Evolutionary conservation across 1,284 basidiomycete species (phyloP), one percentile per base, ranked within the genome.

Genomic region (Erythrobasidium hasegawianum): DNA sequence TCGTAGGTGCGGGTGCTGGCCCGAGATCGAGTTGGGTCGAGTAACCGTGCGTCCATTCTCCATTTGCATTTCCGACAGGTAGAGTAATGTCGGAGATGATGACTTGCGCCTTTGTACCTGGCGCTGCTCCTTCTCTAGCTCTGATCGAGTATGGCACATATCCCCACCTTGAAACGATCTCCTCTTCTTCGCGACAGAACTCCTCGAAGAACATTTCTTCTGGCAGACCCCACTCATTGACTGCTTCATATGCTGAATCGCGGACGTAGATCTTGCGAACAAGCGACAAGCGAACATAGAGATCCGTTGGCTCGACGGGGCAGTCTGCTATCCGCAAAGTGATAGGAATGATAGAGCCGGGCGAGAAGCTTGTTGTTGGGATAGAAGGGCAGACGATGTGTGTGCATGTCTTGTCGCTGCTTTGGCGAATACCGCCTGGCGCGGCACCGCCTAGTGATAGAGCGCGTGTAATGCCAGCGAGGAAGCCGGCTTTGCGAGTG

Each of bases 121-220:
- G 73, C 52, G 74, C 70, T 40, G 73, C 72, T 16, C 74, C 71
- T 1, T 74, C 71, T n/a, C 61, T 50, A 22, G 70, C 50, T 33
- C 73, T 71, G 47, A 67, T 66, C 9, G 75, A 71, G 58, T 75
- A 71, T 33, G 77, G 74, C 50, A 78, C 71, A 70, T 75, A 77
- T 7, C 77, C 78, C 72, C 73, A 78, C n/a, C 77, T 70, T 11
- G 75, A 74, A 41, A 75, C 67, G 43, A 80, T 72, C 69, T 79
- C 78, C 59, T 77, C 75, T 69, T 80, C 79, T 55, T 75, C 74
- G 41, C 68, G 70, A 68, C 72, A 72, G 69, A 71, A 74, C 2
- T 71, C 71, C 45, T 75, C 74, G 59, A 72, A 62, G 65, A 71
- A 68, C 39, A 69, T 56, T 49, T 76, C 75, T 47, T 76, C 75